A percentile compares a stretch with the other conserved stretches of the same genome.
Conservation (phyloP, 371 early-diverging fungal genomes). For the Mortierella sp. region DNA sequence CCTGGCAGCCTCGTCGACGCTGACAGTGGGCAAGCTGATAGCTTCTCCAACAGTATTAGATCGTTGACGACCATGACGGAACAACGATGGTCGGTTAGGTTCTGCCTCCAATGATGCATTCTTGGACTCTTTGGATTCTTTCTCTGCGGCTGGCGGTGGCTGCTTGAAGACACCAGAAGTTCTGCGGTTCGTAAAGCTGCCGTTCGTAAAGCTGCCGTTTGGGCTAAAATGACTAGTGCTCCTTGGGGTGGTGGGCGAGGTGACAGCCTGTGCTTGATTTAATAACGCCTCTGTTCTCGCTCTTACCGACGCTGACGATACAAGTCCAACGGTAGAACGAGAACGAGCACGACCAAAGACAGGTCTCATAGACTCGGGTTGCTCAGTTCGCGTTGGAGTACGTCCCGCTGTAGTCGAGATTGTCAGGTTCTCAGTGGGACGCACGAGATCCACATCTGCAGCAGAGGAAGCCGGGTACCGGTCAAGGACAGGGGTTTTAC, state of each 20-base stretch:
- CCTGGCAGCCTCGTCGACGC: slow-evolving; percentile 9
- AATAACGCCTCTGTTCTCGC: slow-evolving; percentile 44
- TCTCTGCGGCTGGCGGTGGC: not conserved
- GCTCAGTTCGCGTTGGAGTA: not conserved
- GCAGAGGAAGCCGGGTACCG: slow-evolving; percentile 13
- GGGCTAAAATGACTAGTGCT: slow-evolving; percentile 8
- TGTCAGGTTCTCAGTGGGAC: slow-evolving; percentile 4
- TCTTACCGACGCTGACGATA: slow-evolving; percentile 17
- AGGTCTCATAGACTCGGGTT: slow-evolving; percentile 7
- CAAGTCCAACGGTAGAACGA: slow-evolving; percentile 27
- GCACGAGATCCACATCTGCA: slow-evolving; percentile 11
- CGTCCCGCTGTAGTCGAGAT: slow-evolving; percentile 3
- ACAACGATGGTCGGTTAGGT: slow-evolving; percentile 22
- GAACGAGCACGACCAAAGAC: slow-evolving; percentile 24
- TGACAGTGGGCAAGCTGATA: slow-evolving; percentile 29
- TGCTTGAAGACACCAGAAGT: slow-evolving; percentile 12
- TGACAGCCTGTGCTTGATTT: slow-evolving; percentile 24
- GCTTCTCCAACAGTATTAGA: slow-evolving; percentile 53
- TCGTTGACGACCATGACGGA: slow-evolving; percentile 47
- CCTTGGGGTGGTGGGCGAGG: slow-evolving; percentile 14
- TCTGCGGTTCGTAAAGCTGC: slow-evolving; percentile 1
- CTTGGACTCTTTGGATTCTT: not conserved
- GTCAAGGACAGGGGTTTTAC: slow-evolving; percentile 7
- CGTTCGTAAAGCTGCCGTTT: not conserved
- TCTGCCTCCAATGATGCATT: slow-evolving; percentile 14